Percentiles rank a stretch among this genome's conserved stretches.
Conservation (phyloP, 176 grass and related monocot species). For the Carex kokanica region DNA sequence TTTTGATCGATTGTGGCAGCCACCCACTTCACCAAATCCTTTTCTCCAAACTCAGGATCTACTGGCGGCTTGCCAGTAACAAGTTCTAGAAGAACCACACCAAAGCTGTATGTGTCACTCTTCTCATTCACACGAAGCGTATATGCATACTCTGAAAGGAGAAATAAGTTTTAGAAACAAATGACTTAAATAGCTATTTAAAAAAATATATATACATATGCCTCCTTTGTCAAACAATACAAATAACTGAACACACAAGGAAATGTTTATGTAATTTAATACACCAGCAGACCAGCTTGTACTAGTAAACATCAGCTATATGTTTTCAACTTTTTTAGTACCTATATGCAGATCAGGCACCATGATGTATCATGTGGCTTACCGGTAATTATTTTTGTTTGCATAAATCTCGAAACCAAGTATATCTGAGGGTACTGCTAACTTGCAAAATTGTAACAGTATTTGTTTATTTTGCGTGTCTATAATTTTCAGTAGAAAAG, state of each 20-base stretch:
- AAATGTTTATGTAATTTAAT: background rate
- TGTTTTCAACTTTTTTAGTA: background rate
- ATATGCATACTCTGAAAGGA: conserved; percentile 68
- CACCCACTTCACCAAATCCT: conserved; percentile 91
- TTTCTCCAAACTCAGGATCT: conserved; percentile 78
- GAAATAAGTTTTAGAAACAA: background rate
- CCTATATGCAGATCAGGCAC: background rate
- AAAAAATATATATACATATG: no score
- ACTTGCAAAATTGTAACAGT: background rate
- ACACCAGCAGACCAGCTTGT: background rate
- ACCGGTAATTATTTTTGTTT: background rate
- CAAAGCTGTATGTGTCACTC: conserved; percentile 89
- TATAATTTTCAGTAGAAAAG: background rate
- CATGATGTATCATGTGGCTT: background rate
- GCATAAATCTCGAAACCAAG: background rate
- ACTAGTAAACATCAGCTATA: background rate
- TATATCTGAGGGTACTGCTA: background rate
- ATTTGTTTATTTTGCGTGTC: background rate
- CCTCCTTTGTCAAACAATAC: background rate
- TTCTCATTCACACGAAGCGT: conserved; percentile 89
- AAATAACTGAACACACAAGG: background rate
- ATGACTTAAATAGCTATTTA: no score
- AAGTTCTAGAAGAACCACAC: conserved; percentile 83
- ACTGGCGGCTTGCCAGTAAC: conserved; percentile 63
- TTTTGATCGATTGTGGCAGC: conserved; percentile 62